phyloP scores from a whole-genome alignment of 768 basidiomycete species.

The Omphalotus guepiniiformis region DNA sequence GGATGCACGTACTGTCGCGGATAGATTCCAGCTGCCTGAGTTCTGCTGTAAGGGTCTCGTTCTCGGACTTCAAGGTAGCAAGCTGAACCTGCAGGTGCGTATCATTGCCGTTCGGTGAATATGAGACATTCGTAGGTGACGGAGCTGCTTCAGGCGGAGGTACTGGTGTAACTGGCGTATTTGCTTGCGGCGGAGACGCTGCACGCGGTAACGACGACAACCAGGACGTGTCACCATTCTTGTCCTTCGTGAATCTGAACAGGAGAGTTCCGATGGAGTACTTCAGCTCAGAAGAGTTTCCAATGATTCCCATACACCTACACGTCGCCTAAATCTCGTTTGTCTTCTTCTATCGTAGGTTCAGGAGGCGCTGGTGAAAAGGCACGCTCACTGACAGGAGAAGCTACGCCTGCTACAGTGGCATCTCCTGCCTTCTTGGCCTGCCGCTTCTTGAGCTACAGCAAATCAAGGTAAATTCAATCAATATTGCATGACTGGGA shows the following conservation, averaged over 20 bases:
- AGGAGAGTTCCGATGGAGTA: constrained; percentile 4
- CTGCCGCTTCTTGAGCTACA: constrained; percentile 77
- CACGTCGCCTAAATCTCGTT: constrained; percentile 59
- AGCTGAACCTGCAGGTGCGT: neutral
- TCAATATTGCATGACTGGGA: constrained; percentile 5
- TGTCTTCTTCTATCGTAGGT: constrained; percentile 35
- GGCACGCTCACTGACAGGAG: constrained; percentile 44
- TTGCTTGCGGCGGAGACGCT: constrained; percentile 29
- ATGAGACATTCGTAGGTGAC: neutral
- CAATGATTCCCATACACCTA: constrained; percentile 37
- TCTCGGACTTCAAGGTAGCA: neutral
- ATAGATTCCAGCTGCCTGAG: neutral
- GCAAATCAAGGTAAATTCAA: neutral
- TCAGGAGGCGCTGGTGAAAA: constrained; percentile 52
- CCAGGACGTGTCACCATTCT: constrained; percentile 50
- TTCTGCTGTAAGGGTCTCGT: constrained; percentile 2
- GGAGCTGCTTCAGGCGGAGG: constrained; percentile 12
- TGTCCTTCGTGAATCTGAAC: constrained; percentile 40
- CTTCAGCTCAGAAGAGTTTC: neutral
- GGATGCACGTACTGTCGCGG: too few relatives aligned
- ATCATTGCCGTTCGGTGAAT: neutral
- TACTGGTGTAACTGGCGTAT: constrained; percentile 16
- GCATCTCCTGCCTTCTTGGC: constrained; percentile 54
- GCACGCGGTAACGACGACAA: constrained; percentile 52
- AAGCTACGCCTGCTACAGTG: constrained; percentile 29